Percentiles rank a stretch among this genome's conserved stretches.
Evolutionary conservation across 352 stramenopile genomes (phyloP).

Genomic region (Peronosclerospora sorghi): DNA sequence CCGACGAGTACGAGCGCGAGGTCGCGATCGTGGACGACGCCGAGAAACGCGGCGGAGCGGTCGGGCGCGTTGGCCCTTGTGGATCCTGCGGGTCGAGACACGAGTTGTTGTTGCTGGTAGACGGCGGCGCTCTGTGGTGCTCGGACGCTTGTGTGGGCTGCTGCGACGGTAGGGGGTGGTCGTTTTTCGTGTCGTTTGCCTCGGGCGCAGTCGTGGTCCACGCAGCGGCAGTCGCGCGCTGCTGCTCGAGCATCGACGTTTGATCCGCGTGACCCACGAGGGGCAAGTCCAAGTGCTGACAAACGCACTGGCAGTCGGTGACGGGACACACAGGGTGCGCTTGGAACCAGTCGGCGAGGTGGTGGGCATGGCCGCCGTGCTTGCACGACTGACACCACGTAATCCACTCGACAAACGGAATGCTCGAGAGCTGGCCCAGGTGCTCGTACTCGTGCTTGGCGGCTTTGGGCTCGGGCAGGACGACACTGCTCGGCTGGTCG

Average conservation of each 20-base stretch:
- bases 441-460: conserved; percentile 68
- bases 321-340: conserved; percentile 86
- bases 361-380: conserved; percentile 87
- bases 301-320: conserved; percentile 88
- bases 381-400: conserved; percentile 91
- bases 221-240: conserved; percentile 19
- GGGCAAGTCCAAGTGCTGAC: conserved; percentile 68
- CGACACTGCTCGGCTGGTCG: conserved; percentile 22
- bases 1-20: conserved; percentile 22
- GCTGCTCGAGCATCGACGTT: conserved; percentile 27
- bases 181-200: conserved; percentile 20
- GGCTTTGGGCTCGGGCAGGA: conserved; percentile 42
- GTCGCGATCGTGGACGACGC: conserved; percentile 23
- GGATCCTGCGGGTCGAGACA: conserved; percentile 23
- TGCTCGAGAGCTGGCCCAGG: conserved; percentile 82
- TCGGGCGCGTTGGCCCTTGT: conserved; percentile 6
- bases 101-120: conserved; percentile 18
- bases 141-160: no score
- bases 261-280: conserved; percentile 48
- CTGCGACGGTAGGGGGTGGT: conserved; percentile 9
- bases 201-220: conserved; percentile 13
- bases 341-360: conserved; percentile 90
- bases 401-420: conserved; percentile 93
- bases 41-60: conserved; percentile 23
- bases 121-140: background rate